These are phyloP conservation scores for Sarocladium strictum DNA, from an alignment of 2,329 filamentous ascomycete genomes.

Conservation along the genomic window DNA sequence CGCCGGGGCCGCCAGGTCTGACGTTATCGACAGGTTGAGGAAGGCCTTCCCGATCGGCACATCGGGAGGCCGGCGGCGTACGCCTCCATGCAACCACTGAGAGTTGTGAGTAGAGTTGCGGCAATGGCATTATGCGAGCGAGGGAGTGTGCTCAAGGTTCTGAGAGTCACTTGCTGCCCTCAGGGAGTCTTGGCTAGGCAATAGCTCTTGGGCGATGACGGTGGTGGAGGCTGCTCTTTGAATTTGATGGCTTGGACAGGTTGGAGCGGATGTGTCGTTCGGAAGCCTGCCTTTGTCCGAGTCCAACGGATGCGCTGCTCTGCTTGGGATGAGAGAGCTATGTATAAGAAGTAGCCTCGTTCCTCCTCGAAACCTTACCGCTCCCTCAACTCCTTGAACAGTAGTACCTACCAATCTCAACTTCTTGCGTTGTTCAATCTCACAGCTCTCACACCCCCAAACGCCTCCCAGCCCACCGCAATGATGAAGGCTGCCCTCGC, in stretches of 20 bases:
- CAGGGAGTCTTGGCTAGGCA: slow-evolving; percentile 1
- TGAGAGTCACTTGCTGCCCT: no score
- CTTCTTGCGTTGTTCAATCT: not conserved
- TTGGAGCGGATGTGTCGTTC: not conserved
- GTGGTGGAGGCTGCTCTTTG: not conserved
- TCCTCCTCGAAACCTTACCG: not conserved
- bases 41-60: no score
- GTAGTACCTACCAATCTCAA: not conserved
- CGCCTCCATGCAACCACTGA: no score
- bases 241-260: not conserved
- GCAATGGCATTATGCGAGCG: no score
- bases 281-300: not conserved
- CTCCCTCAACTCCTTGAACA: not conserved
- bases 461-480: slow-evolving; percentile 1
- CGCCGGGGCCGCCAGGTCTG: no score
- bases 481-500: slow-evolving; percentile 20
- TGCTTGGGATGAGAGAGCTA: not conserved
- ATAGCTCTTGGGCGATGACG: not conserved
- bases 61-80: no score
- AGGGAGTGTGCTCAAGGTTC: no score
- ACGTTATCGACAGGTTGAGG: no score
- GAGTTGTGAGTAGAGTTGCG: no score
- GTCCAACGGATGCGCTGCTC: not conserved
- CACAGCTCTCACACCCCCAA: not conserved
- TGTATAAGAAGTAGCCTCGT: slow-evolving; percentile 8